Evolutionary conservation across 495 filamentous ascomycete species (phyloP).

Genomic region (Annulohypoxylon nitens): DNA sequence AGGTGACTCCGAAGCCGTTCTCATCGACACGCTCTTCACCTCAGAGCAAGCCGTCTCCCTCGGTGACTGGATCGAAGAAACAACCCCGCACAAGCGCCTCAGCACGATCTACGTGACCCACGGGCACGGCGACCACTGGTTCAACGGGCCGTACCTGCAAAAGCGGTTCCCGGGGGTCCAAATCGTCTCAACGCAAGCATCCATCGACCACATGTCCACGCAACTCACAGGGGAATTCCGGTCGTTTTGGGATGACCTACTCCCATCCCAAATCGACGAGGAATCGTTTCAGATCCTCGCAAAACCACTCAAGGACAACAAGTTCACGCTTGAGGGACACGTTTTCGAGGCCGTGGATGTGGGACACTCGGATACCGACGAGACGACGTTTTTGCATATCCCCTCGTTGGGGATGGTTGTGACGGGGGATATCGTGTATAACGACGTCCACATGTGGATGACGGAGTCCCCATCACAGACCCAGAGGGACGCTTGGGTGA

Average conservation of each 20-base stretch:
- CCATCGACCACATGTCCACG: conserved; percentile 53
- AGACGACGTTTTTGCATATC: conserved; percentile 50
- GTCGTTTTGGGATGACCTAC: conserved; percentile 39
- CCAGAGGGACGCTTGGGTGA: conserved; percentile 52
- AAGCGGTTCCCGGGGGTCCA: conserved; percentile 50
- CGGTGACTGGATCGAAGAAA: conserved; percentile 49
- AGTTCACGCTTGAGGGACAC: conserved; percentile 49
- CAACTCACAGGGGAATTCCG: conserved; percentile 32
- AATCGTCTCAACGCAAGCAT: conserved; percentile 50
- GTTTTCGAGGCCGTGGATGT: conserved; percentile 48
- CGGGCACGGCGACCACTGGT: conserved; percentile 64
- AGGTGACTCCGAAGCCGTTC: conserved; percentile 46
- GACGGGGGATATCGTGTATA: conserved; percentile 56
- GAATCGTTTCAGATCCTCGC: conserved; percentile 16
- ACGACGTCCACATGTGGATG: conserved; percentile 53
- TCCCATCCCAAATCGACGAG: conserved; percentile 43
- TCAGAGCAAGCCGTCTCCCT: conserved; percentile 65
- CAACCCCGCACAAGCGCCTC: conserved; percentile 48
- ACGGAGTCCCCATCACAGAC: conserved; percentile 46
- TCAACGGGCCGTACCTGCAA: conserved; percentile 49
- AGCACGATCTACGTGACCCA: conserved; percentile 61
- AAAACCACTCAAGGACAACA: conserved; percentile 27
- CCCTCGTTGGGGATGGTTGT: conserved; percentile 51
- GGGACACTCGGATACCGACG: conserved; percentile 52
- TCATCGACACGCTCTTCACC: conserved; percentile 52